Base-by-base conservation (phyloP, 2,329 filamentous ascomycete species). In the Arachnomyces sp. region DNA sequence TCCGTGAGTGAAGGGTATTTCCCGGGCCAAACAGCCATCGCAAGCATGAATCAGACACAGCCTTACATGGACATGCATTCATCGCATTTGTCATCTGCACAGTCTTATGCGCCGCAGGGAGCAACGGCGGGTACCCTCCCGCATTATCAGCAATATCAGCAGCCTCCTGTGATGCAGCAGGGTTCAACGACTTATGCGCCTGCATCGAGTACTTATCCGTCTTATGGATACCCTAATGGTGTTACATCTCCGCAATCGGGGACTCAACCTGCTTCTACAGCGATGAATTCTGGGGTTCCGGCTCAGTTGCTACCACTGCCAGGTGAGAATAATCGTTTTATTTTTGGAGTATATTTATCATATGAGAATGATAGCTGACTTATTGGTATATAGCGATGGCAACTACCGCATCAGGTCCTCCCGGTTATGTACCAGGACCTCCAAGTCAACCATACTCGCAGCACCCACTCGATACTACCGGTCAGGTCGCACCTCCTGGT, bases 401-500 rank as follows among this genome's bases (percentile, higher is more conserved):
- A 31, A 63, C 57, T 36, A 51, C 62, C 39, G 42, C 58, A 29
- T 52, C 56, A 16, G 50, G 52, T 7, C 51, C 58, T 15, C 59
- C 63, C 25, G 56, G 57, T 0, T 70, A 69, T 48, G 58, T 61
- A 18, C 60, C 62, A 43, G 60, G 44, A 9, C 57, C 63, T 11
- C 59, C 55, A 11, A 52, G 59, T 57, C 68, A 72, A 56, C 63
- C 63, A 35, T 70, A 65, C 49, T 56, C 66, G 13, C 68, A 70
- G 34, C 74, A 75, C 49, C 67, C 73, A 17, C 88, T 84, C 57
- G 92, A 96, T 59, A 83, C 81, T 6, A 93, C 86, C n/a, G 92
- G 92, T 7, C 92, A 96, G 62, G 70, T 94, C 44, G 85, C 88
- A 13, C 92, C 92, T 7, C 84, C 85, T 2, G 90, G 90, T 20